These are phyloP conservation scores for Rhododendron griersonianum DNA, from an alignment of 148 eudicot genomes.

Conservation along the genomic window DNA sequence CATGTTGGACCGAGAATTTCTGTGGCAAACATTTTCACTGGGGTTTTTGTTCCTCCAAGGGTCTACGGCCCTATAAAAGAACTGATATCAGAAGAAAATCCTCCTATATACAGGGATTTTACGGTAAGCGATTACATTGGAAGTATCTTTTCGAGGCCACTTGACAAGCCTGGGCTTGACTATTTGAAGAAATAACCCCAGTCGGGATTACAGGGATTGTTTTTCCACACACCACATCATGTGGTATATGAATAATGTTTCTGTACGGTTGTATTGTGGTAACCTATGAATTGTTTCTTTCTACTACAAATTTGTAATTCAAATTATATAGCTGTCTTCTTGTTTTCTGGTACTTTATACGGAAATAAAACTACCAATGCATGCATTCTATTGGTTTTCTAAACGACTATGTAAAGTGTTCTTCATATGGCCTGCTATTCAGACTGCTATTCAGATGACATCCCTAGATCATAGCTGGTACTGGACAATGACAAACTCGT, in stretches of 20 bases:
- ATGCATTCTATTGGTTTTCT: not conserved
- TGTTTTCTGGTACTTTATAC: not conserved
- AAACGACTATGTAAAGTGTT: not conserved
- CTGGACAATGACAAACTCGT: no score
- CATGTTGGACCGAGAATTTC: constrained; percentile 42
- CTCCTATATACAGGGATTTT: constrained; percentile 9
- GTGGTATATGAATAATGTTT: not conserved
- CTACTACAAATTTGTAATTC: not conserved
- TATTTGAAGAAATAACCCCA: not conserved
- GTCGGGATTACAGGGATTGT: not conserved
- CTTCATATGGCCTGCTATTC: no score
- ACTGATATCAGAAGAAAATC: constrained; percentile 19
- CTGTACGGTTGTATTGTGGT: not conserved
- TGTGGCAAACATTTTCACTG: constrained; percentile 3
- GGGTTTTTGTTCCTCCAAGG: not conserved
- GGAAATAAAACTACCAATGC: not conserved
- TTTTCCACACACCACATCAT: not conserved
- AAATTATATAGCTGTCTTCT: not conserved
- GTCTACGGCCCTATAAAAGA: constrained; percentile 14
- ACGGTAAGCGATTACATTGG: not conserved
- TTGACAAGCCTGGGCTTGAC: not conserved
- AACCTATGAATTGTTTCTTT: not conserved
- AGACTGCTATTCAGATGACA: no score
- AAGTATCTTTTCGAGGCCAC: not conserved
- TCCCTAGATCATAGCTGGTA: no score